Evolutionary conservation across 169 alveolate species (phyloP).

Genomic region (Plasmodium berghei): DNA sequence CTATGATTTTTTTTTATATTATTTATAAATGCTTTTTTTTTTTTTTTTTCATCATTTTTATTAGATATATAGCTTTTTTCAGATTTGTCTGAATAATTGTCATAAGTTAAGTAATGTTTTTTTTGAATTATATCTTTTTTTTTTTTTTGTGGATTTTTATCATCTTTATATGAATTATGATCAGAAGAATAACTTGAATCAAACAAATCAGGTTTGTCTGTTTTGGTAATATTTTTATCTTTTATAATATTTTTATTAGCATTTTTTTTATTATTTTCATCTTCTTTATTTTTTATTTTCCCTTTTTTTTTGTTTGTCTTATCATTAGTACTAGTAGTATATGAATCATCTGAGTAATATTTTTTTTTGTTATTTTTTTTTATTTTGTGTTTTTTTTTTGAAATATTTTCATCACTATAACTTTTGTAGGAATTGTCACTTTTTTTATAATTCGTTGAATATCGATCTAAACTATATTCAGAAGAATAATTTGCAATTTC

Average conservation of each 20-base stretch:
- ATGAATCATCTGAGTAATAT: not conserved
- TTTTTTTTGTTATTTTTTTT: not conserved
- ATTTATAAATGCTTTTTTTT: constrained; percentile 22
- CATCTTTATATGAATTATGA: constrained; percentile 15
- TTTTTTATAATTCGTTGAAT: constrained; percentile 2
- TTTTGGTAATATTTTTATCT: not conserved
- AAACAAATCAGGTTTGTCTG: constrained; percentile 29
- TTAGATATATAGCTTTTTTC: constrained; percentile 50
- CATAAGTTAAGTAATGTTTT: not conserved
- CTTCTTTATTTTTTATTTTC: not conserved
- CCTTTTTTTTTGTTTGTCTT: not conserved
- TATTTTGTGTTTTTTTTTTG: not conserved
- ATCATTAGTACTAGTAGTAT: not conserved
- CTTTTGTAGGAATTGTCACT: constrained; percentile 4
- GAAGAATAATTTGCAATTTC: not conserved
- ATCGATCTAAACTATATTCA: not conserved
- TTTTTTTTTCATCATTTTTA: constrained; percentile 76
- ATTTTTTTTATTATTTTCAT: constrained; percentile 26
- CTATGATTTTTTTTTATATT: constrained; percentile 53
- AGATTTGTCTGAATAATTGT: constrained; percentile 54
- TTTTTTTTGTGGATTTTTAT: constrained; percentile 13
- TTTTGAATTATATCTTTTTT: constrained; percentile 7
- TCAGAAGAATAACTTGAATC: constrained; percentile 29
- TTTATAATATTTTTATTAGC: not conserved
- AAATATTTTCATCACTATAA: not conserved